Conservation (phyloP, 805 yeast genomes). For the Lachancea meyersii region DNA sequence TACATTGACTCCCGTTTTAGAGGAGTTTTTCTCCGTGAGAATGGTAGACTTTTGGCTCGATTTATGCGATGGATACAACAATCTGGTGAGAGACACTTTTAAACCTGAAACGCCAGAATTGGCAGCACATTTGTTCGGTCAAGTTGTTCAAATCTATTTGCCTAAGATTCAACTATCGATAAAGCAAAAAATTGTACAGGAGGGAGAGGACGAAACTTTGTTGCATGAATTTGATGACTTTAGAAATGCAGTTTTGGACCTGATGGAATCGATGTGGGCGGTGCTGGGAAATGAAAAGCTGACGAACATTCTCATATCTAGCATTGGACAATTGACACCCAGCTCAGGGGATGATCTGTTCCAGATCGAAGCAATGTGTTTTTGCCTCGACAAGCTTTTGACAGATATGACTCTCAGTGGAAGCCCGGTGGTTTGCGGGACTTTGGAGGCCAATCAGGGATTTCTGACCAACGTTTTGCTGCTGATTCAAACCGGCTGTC, state of each 20-base stretch:
- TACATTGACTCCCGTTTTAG: constrained; percentile 51
- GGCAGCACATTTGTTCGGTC: constrained; percentile 39
- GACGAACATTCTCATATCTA: constrained; percentile 26
- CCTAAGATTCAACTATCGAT: constrained; percentile 47
- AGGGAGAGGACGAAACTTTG: constrained; percentile 20
- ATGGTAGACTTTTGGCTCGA: constrained; percentile 67
- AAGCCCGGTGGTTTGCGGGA: constrained; percentile 28
- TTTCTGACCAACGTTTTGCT: constrained; percentile 20
- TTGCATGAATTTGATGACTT: constrained; percentile 55
- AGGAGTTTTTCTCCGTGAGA: constrained; percentile 50
- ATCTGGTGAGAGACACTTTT: constrained; percentile 33
- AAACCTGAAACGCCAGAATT: constrained; percentile 29
- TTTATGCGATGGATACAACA: constrained; percentile 47
- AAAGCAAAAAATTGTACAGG: constrained; percentile 34
- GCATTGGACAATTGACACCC: constrained; percentile 20
- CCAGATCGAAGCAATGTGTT: constrained; percentile 32
- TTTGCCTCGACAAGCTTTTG: constrained; percentile 23
- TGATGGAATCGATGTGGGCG: constrained; percentile 65
- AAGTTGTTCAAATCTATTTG: constrained; percentile 62
- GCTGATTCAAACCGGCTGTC: constrained; percentile 25
- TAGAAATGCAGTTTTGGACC: constrained; percentile 69
- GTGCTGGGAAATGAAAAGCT: constrained; percentile 45
- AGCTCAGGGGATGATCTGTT: constrained; percentile 17
- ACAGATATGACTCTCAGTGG: constrained; percentile 25
- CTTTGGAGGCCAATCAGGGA: constrained; percentile 17